These are phyloP conservation scores for Aspergillus brasiliensis DNA, from an alignment of 2,329 filamentous ascomycete genomes.

Conservation along the genomic window DNA sequence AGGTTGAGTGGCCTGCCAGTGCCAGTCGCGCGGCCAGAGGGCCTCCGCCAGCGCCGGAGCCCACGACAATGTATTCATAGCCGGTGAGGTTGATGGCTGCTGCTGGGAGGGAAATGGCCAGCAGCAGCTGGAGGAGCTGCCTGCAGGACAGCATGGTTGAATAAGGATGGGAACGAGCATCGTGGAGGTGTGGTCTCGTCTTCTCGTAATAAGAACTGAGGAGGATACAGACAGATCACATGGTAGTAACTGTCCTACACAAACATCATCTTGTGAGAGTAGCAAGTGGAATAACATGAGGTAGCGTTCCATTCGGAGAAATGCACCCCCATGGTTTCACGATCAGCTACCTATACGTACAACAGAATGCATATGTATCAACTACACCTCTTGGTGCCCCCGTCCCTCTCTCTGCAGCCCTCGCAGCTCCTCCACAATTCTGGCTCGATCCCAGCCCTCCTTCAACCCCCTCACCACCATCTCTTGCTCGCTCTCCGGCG, in stretches of 20 bases:
- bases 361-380: too few species aligned
- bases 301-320: too few species aligned
- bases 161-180: background rate
- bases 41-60: constrained; percentile 41
- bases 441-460: constrained; percentile 42
- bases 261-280: too few species aligned
- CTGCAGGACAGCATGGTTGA: background rate
- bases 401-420: constrained; percentile 27
- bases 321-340: background rate
- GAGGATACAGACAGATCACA: too few species aligned
- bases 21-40: constrained; percentile 41
- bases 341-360: too few species aligned
- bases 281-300: too few species aligned
- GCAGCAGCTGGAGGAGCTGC: background rate
- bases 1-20: constrained; percentile 36
- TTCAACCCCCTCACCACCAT: constrained; percentile 50
- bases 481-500: constrained; percentile 61
- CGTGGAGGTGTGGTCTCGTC: background rate
- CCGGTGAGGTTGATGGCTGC: constrained; percentile 28
- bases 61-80: constrained; percentile 45
- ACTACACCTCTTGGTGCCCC: background rate
- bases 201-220: too few species aligned
- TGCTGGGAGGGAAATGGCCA: background rate
- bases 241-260: too few species aligned
- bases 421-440: constrained; percentile 47